These are phyloP conservation scores for Teratosphaeria pseudoeucalypti DNA, from an alignment of 2,329 filamentous ascomycete genomes.

Conservation along the genomic window DNA sequence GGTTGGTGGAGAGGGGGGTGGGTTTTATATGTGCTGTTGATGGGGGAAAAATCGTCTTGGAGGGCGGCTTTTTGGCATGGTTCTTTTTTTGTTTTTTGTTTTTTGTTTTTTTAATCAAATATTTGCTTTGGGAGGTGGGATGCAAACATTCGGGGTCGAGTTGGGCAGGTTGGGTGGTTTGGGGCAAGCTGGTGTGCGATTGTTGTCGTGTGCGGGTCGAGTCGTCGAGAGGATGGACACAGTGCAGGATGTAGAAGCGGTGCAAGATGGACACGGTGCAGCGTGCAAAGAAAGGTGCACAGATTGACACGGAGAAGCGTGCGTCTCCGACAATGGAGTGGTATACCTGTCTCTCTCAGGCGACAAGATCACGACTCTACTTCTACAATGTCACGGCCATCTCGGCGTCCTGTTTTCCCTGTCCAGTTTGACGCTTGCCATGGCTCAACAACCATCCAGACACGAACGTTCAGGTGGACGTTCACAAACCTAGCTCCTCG, in stretches of 20 bases:
- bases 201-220: not conserved
- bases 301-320: not conserved
- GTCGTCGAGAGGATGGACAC: not conserved
- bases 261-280: not conserved
- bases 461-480: not conserved
- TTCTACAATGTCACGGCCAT: not conserved
- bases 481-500: conserved; percentile 44
- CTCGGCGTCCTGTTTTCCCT: not conserved
- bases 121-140: not conserved
- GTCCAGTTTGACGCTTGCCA: not conserved
- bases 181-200: not conserved
- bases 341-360: not conserved
- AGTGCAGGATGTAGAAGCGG: not conserved
- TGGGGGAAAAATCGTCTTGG: not conserved
- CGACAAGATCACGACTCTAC: not conserved
- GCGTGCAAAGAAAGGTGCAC: too few relatives aligned
- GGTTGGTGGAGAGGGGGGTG: not conserved
- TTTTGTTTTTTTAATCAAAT: too few relatives aligned
- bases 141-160: not conserved
- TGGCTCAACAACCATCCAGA: not conserved
- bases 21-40: not conserved
- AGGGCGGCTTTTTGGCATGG: not conserved
- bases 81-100: not conserved
- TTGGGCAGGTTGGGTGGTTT: not conserved
- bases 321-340: not conserved